A percentile compares a stretch with the other conserved stretches of the same genome.
Conservation (phyloP, 768 basidiomycete genomes). For the Russula griseocarnosa region DNA sequence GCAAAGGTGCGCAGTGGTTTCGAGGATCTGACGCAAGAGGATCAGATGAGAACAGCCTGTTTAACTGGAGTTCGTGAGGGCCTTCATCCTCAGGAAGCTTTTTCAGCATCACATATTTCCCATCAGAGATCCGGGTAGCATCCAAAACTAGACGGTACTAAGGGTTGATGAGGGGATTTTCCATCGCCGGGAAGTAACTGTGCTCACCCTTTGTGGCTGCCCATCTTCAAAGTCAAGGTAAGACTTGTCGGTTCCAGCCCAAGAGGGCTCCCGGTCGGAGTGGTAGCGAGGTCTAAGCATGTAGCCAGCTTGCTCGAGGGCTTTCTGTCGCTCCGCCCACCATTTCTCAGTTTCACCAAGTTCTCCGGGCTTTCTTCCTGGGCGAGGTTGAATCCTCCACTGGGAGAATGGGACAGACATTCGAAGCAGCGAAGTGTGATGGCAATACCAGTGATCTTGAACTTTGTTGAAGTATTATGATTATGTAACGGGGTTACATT, state of each 20-base stretch:
- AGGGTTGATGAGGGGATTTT: not conserved
- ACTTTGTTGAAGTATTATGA: no score
- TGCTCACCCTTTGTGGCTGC: conserved; percentile 13
- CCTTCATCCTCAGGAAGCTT: not conserved
- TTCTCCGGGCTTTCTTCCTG: not conserved
- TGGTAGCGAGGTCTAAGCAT: conserved; percentile 2
- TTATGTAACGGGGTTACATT: no score
- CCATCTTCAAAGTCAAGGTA: conserved; percentile 9
- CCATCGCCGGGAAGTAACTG: not conserved
- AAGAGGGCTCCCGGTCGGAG: not conserved
- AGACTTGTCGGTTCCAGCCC: conserved; percentile 2
- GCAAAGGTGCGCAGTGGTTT: conserved; percentile 11
- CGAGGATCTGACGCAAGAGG: conserved; percentile 9
- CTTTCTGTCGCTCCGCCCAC: conserved; percentile 6
- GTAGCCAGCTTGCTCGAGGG: not conserved
- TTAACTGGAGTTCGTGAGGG: conserved; percentile 19
- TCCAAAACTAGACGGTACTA: conserved; percentile 5
- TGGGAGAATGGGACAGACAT: no score
- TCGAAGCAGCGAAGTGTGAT: no score
- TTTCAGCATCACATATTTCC: conserved; percentile 14
- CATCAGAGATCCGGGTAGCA: conserved; percentile 18
- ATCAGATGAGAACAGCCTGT: conserved; percentile 3
- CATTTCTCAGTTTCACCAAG: not conserved
- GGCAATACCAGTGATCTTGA: no score
- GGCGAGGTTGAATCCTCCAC: not conserved